A percentile compares a stretch with the other conserved stretches of the same genome.
These are phyloP conservation scores for Nematodospora anomalae DNA, from an alignment of 1,139 yeast genomes.

Conservation along the genomic window DNA sequence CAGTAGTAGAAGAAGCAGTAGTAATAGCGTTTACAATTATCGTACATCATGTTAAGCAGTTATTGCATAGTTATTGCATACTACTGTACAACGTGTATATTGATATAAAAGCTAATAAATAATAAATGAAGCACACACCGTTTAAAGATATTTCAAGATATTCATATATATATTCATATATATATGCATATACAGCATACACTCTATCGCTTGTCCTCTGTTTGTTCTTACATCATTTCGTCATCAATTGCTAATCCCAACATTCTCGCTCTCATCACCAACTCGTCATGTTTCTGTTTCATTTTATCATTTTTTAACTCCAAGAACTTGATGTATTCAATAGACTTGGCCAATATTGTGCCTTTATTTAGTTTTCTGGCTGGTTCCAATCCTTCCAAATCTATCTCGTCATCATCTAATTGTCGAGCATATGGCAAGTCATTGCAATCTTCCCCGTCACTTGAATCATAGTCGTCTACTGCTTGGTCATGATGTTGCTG, in stretches of 20 bases:
- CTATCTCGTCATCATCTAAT: conserved; percentile 18
- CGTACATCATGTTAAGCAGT: too few species aligned
- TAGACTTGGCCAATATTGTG: conserved; percentile 43
- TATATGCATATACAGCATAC: too few species aligned
- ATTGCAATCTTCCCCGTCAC: conserved; percentile 14
- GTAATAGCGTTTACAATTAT: too few species aligned
- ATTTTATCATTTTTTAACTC: conserved; percentile 40
- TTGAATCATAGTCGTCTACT: conserved; percentile 18
- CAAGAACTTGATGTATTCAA: conserved; percentile 46
- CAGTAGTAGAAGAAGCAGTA: too few species aligned
- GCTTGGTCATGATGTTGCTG: conserved; percentile 14
- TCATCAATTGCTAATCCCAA: conserved; percentile 21
- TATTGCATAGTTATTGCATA: too few species aligned
- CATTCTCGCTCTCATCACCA: conserved; percentile 22
- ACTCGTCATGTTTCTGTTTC: conserved; percentile 34
- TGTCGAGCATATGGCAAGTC: conserved; percentile 2
- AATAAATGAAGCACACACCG: too few species aligned
- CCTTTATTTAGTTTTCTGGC: conserved; percentile 48
- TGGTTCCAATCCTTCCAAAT: conserved; percentile 47
- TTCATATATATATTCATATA: too few species aligned
- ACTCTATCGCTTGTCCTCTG: too few species aligned
- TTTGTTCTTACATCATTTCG: too few species aligned
- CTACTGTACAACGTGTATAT: too few species aligned
- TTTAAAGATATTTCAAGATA: too few species aligned
- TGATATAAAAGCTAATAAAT: too few species aligned